A percentile compares a stretch with the other conserved stretches of the same genome.
Conservation (phyloP, 257 asterid genomes). For the Rhazya stricta region DNA sequence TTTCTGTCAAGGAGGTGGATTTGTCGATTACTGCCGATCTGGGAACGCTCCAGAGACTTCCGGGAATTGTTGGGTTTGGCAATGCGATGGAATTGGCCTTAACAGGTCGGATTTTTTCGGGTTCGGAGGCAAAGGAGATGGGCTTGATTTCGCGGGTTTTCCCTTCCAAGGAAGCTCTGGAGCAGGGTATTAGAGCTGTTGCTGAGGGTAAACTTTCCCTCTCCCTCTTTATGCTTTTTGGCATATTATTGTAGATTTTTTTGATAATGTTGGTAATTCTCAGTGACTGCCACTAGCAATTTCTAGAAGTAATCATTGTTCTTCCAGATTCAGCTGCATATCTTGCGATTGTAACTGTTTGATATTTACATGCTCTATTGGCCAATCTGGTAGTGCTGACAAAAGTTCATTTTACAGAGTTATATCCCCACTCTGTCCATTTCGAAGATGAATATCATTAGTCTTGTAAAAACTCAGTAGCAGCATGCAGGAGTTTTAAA, state of each 20-base stretch:
- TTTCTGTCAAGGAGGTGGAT: slow-evolving; percentile 85
- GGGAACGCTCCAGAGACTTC: slow-evolving; percentile 92
- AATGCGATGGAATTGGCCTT: slow-evolving; percentile 82
- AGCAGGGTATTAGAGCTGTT: slow-evolving; percentile 44
- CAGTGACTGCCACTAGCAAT: neutral
- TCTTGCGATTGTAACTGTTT: neutral
- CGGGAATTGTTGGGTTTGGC: slow-evolving; percentile 73
- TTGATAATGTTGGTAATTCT: neutral
- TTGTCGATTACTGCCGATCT: slow-evolving; percentile 77
- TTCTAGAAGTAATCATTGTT: slow-evolving; percentile 1
- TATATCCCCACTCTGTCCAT: neutral
- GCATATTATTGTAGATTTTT: neutral
- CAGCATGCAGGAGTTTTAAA: neutral
- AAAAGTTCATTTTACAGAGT: neutral
- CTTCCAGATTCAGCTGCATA: neutral
- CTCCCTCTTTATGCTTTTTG: neutral
- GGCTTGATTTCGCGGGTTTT: slow-evolving; percentile 60
- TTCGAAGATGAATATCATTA: neutral
- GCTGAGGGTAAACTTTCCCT: slow-evolving; percentile 51
- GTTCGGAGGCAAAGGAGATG: slow-evolving; percentile 68
- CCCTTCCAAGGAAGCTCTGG: slow-evolving; percentile 45
- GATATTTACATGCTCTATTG: neutral
- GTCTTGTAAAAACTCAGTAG: neutral
- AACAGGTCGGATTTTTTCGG: slow-evolving; percentile 64
- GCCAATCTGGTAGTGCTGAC: neutral